Conservation (phyloP, 2,329 filamentous ascomycete genomes). For the Aspergillus sp. region DNA sequence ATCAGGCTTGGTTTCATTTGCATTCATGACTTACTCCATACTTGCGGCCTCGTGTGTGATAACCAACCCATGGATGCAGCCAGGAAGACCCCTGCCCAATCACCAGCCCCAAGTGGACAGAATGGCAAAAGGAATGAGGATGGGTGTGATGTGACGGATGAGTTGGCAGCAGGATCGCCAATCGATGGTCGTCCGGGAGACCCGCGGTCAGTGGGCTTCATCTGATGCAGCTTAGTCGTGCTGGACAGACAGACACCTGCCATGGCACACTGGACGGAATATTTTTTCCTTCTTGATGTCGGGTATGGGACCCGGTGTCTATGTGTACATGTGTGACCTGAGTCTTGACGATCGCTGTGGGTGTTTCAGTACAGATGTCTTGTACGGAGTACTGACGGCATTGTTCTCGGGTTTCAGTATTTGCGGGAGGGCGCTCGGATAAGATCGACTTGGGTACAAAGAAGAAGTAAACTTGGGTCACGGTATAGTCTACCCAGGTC, state of each 20-base stretch:
- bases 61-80: neutral
- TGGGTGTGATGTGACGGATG: conserved; percentile 9
- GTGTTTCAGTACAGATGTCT: neutral
- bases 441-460: neutral
- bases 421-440: neutral
- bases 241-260: neutral
- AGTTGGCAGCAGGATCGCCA: conserved; percentile 15
- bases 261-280: neutral
- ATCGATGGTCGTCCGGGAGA: conserved; percentile 16
- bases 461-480: too few relatives aligned
- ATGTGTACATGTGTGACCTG: neutral
- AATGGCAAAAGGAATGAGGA: neutral
- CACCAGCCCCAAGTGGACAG: neutral
- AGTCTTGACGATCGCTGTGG: neutral
- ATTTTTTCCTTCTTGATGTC: neutral
- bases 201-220: neutral
- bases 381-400: neutral
- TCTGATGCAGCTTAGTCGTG: neutral
- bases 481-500: too few relatives aligned
- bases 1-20: too few relatives aligned
- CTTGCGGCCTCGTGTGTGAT: conserved; percentile 3
- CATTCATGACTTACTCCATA: neutral
- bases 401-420: neutral
- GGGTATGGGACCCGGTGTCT: neutral
- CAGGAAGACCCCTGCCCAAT: conserved; percentile 12